Base-by-base conservation (phyloP, 2,329 filamentous ascomycete genomes). In the Epichloe bromicola region DNA sequence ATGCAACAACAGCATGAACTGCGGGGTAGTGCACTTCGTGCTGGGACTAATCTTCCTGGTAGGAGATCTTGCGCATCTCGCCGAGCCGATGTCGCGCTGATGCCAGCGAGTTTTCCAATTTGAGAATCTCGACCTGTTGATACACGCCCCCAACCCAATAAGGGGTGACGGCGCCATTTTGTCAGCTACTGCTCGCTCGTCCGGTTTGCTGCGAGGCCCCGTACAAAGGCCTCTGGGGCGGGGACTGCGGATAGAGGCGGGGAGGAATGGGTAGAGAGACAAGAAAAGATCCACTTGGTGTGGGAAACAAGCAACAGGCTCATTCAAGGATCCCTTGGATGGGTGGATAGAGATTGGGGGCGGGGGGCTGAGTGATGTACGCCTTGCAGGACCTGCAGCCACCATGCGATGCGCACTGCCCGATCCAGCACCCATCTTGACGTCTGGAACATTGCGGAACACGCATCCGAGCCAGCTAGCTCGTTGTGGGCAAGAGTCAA, bases 41-140 rank as follows among this genome's bases (percentile, higher is more conserved):
- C n/a, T 5, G 4, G n/a, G 5, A 38, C 42, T 70, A 76, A 38
- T 91, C 85, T 63, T 94, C 87, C 65, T 86, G 85, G 70, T 96
- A 96, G 5, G 86, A 91, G 55, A 95, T 88, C 80, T 96, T 96
- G 65, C 93, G 82, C 93, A 98, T 97, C 76, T 98, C 93, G 56
- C 93, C 91, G 56, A 98, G 73, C 50, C 89, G 77, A 63, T 85
- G 82, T 59, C 91, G 78, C 41, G 93, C 93, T 34, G 86, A 74
- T 8, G 83, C 76, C 39, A 98, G 78, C 30, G 80, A 72, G 63
- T 97, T 98, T 71, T 97, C 90, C 57, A 98, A 78, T 69, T 97
- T 89, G 51, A 97, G 75, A 59, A 98, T 98, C 70, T 98, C 90
- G 64, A 98, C 93, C 89, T 95, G 63, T 49, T 48, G 19, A 43